phyloP scores from a whole-genome alignment of 805 yeast species.

The Tetrapisispora iriomotensis region DNA sequence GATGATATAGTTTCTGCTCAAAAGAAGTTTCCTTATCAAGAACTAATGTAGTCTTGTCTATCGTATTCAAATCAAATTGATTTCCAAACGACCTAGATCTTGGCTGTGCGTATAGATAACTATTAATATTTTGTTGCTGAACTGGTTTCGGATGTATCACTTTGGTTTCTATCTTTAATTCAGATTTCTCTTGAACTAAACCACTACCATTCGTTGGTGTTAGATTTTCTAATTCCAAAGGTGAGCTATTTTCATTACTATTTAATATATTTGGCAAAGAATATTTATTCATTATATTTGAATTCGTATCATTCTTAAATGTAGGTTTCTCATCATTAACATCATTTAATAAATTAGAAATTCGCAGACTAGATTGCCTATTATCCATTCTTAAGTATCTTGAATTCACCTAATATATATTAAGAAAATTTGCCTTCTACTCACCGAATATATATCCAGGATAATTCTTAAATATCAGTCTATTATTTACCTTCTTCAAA shows the following conservation, averaged over 20 bases:
- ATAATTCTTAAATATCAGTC: too few relatives aligned
- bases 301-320: background rate
- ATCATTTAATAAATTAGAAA: constrained; percentile 2
- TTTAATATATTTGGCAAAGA: background rate
- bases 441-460: too few relatives aligned
- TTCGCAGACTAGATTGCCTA: background rate
- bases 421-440: too few relatives aligned
- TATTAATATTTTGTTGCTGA: background rate
- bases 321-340: background rate
- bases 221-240: background rate
- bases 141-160: background rate
- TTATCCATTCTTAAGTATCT: background rate
- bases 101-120: constrained; percentile 9
- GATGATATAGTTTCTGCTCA: constrained; percentile 7
- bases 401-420: too few relatives aligned
- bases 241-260: background rate
- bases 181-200: too few relatives aligned
- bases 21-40: background rate
- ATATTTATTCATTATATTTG: background rate
- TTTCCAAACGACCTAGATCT: constrained; percentile 10
- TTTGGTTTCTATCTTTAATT: too few relatives aligned
- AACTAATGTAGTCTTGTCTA: constrained; percentile 4
- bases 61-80: constrained; percentile 9
- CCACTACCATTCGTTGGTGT: too few relatives aligned
- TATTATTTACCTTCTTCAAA: too few relatives aligned